Conservation (phyloP, 345 rosid species). For the Theobroma cacao region DNA sequence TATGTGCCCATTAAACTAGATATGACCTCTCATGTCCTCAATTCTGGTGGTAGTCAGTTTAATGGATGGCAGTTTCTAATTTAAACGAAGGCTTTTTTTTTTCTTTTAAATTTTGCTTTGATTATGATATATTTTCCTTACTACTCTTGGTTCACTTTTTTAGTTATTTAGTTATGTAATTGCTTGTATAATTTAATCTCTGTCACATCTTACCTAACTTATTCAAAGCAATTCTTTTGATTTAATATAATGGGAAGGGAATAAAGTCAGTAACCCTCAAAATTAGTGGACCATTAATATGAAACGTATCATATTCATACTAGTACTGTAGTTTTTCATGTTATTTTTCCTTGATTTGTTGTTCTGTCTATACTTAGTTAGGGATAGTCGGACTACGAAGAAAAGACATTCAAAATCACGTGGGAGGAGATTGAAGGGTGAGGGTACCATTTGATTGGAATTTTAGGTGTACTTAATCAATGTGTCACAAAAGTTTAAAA, state of each 20-base stretch:
- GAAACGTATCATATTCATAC: neutral
- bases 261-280: slow-evolving; percentile 17
- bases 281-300: slow-evolving; percentile 8
- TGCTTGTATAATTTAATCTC: neutral
- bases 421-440: neutral
- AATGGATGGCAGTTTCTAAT: neutral
- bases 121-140: neutral
- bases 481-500: neutral
- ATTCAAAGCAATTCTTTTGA: neutral
- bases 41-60: neutral
- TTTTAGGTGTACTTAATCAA: neutral
- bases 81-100: neutral
- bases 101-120: neutral
- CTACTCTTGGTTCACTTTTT: neutral
- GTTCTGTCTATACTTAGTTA: neutral
- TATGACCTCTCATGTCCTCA: neutral
- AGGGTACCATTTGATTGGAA: neutral
- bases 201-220: slow-evolving; percentile 17
- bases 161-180: neutral
- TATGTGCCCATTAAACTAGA: too few species aligned
- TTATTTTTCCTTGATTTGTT: neutral
- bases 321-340: neutral
- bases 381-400: neutral
- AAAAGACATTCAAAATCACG: neutral
- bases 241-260: neutral